Conservation (phyloP, 1,284 basidiomycete genomes). For the Leccinum fuscescens region DNA sequence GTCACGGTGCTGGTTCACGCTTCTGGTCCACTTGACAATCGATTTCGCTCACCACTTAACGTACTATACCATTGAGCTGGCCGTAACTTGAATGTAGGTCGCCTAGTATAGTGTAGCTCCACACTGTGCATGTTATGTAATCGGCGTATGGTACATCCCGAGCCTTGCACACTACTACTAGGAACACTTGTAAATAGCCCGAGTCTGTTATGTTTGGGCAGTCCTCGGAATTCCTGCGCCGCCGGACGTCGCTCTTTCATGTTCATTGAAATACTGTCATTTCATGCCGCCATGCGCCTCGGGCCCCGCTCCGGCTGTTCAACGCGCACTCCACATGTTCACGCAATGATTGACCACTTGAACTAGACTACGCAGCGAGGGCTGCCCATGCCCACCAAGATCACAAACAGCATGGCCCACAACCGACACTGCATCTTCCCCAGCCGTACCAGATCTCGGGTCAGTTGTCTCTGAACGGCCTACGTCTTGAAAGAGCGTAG, state of each 20-base stretch:
- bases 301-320: constrained; percentile 30
- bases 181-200: constrained; percentile 5
- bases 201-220: constrained; percentile 2
- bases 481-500: constrained; percentile 1
- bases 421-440: constrained; percentile 21
- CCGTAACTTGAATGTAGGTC: background rate
- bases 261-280: constrained; percentile 16
- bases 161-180: background rate
- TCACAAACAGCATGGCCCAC: constrained; percentile 21
- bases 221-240: constrained; percentile 14
- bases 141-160: background rate
- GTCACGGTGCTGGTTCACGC: background rate
- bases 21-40: background rate
- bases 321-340: constrained; percentile 35
- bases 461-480: constrained; percentile 3
- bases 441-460: constrained; percentile 12
- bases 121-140: constrained; percentile 13
- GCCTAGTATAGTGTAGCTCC: background rate
- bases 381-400: constrained; percentile 26
- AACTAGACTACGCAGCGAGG: constrained; percentile 31
- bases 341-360: constrained; percentile 28
- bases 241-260: constrained; percentile 9
- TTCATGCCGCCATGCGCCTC: constrained; percentile 25
- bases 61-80: background rate
- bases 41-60: background rate